Percentiles rank a stretch among this genome's conserved stretches.
Evolutionary conservation across 768 basidiomycete species (phyloP).

Genomic region (Hericium alpestre): DNA sequence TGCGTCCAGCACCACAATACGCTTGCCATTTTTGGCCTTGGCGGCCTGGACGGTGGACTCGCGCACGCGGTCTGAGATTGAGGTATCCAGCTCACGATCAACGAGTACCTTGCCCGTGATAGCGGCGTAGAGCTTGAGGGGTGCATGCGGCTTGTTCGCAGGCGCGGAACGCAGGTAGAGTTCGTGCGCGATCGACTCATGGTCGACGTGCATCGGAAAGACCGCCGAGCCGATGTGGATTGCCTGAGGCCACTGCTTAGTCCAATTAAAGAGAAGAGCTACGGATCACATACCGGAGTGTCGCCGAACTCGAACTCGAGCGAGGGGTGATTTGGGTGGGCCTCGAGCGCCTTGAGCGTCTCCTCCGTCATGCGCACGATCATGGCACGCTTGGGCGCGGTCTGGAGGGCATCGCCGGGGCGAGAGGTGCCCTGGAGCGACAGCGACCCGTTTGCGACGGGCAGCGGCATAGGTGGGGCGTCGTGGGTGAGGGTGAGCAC

Average conservation of each 20-base stretch:
- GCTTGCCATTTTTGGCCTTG: slow-evolving; percentile 38
- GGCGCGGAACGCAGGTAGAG: slow-evolving; percentile 59
- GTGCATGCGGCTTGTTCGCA: slow-evolving; percentile 45
- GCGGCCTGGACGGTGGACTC: slow-evolving; percentile 24
- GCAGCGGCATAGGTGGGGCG: slow-evolving; percentile 49
- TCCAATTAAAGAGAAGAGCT: background rate
- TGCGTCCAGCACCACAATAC: slow-evolving; percentile 30
- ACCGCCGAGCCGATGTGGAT: slow-evolving; percentile 55
- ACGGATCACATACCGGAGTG: slow-evolving; percentile 35
- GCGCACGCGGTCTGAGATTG: slow-evolving; percentile 33
- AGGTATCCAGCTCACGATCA: slow-evolving; percentile 43
- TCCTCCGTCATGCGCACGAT: slow-evolving; percentile 66
- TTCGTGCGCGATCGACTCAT: slow-evolving; percentile 54
- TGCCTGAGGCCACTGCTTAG: slow-evolving; percentile 13
- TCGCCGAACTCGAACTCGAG: slow-evolving; percentile 57
- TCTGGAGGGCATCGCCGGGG: slow-evolving; percentile 43
- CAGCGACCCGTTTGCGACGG: slow-evolving; percentile 36
- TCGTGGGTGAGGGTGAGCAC: background rate
- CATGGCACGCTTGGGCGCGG: slow-evolving; percentile 64
- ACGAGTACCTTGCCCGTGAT: slow-evolving; percentile 66
- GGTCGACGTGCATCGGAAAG: slow-evolving; percentile 46
- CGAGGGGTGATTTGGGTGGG: slow-evolving; percentile 29
- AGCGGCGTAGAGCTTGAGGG: slow-evolving; percentile 65
- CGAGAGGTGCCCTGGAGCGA: slow-evolving; percentile 48
- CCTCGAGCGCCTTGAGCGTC: slow-evolving; percentile 57